Evolutionary conservation across 164 flowering plant species (phyloP).

Genomic region (Macadamia integrifolia): DNA sequence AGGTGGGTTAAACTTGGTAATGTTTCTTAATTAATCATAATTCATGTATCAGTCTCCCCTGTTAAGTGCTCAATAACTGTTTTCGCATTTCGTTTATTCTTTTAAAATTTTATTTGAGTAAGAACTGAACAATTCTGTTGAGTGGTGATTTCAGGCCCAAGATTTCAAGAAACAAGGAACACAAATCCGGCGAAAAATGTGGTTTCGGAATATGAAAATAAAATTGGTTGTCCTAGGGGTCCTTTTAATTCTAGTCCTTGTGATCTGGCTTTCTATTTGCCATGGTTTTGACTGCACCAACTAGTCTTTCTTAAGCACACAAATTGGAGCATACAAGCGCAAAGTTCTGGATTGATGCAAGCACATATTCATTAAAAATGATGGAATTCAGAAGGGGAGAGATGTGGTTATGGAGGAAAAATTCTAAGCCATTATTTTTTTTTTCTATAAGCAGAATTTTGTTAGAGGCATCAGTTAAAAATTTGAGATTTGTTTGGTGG

Average conservation of each 20-base stretch:
- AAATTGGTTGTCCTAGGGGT: constrained; percentile 79
- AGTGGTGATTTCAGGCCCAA: constrained; percentile 58
- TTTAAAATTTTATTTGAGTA: too few species aligned
- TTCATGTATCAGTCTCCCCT: background rate
- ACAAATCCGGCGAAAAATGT: constrained; percentile 64
- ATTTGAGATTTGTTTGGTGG: background rate
- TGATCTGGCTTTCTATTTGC: constrained; percentile 82
- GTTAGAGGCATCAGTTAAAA: constrained; percentile 2
- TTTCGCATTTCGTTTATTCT: too few species aligned
- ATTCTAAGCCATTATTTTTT: background rate
- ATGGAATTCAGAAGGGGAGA: background rate
- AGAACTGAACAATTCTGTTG: background rate
- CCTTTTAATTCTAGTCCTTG: constrained; percentile 57
- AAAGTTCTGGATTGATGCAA: background rate
- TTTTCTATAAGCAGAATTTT: background rate
- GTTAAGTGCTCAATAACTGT: background rate
- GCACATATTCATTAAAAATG: background rate
- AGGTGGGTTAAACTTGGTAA: constrained; percentile 30
- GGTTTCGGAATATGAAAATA: constrained; percentile 93
- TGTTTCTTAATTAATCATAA: background rate
- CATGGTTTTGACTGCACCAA: constrained; percentile 81
- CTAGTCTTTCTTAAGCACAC: constrained; percentile 15
- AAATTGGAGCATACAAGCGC: background rate
- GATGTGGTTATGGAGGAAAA: background rate
- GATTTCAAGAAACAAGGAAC: constrained; percentile 58